Percentiles rank a stretch among this genome's conserved stretches.
Evolutionary conservation across 768 basidiomycete species (phyloP).

Genomic region (Termitomyces sp.): DNA sequence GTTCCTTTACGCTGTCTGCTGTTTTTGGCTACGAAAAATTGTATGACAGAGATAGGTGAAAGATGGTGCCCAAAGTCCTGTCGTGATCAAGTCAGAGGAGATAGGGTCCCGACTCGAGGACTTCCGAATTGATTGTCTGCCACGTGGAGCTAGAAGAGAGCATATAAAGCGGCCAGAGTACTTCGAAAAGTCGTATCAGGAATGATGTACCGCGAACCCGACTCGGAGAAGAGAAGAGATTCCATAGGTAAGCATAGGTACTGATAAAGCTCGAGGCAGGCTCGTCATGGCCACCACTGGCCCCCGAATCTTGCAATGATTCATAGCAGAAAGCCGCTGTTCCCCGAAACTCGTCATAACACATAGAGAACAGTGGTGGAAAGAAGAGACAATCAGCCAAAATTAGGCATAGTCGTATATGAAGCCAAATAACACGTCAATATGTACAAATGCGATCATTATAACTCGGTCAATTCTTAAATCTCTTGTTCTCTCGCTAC

Average conservation of each 20-base stretch:
- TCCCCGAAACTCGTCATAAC: neutral
- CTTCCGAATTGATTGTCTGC: neutral
- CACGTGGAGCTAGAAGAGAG: neutral
- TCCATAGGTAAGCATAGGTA: neutral
- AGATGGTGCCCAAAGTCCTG: no score
- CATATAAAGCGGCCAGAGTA: neutral
- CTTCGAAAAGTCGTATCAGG: neutral
- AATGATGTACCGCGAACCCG: neutral
- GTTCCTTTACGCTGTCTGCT: no score
- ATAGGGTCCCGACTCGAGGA: neutral
- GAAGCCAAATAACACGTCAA: slow-evolving; percentile 35
- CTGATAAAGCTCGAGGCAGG: neutral
- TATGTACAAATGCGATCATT: slow-evolving; percentile 18
- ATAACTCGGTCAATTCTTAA: slow-evolving; percentile 9
- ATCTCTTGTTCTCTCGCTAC: slow-evolving; percentile 2
- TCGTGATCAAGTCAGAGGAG: neutral
- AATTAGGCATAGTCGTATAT: neutral
- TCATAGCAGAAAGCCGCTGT: neutral
- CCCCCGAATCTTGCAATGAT: neutral
- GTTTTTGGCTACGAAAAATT: no score
- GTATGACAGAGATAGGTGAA: no score
- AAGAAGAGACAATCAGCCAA: neutral
- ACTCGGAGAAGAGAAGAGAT: neutral
- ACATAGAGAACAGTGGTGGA: neutral
- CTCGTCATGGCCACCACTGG: neutral